Evolutionary conservation across 2,329 filamentous ascomycete genomes (phyloP).

Genomic region (Orbilia blumenaviensis): DNA sequence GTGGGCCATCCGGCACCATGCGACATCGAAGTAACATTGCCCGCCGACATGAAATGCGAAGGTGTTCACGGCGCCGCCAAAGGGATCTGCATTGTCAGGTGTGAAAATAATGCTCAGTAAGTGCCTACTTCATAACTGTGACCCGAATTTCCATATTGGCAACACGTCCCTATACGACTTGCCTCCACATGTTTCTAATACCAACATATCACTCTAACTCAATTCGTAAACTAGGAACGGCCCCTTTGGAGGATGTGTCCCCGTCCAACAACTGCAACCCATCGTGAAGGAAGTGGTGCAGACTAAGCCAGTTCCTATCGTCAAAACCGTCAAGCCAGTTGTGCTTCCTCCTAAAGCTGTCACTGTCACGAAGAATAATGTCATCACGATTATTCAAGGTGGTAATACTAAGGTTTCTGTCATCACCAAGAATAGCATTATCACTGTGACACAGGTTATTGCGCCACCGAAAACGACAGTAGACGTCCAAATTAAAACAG

Average conservation of each 20-base stretch:
- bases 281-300: background rate
- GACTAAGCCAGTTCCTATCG: background rate
- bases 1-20: background rate
- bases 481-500: background rate
- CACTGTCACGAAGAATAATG: background rate
- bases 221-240: background rate
- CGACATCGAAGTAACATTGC: background rate
- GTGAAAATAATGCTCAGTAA: background rate
- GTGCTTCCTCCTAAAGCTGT: background rate
- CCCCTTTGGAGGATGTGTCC: background rate
- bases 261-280: background rate
- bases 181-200: background rate
- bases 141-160: no score
- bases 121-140: no score
- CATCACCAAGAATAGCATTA: background rate
- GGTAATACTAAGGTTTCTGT: background rate
- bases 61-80: background rate
- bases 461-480: background rate
- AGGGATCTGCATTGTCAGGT: slow-evolving; percentile 2
- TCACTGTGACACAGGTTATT: background rate
- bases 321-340: background rate
- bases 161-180: no score
- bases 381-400: background rate
- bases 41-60: background rate
- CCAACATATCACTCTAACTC: background rate